phyloP scores from a whole-genome alignment of 441 rosid genomes.

The Arabidopsis hybrid region DNA sequence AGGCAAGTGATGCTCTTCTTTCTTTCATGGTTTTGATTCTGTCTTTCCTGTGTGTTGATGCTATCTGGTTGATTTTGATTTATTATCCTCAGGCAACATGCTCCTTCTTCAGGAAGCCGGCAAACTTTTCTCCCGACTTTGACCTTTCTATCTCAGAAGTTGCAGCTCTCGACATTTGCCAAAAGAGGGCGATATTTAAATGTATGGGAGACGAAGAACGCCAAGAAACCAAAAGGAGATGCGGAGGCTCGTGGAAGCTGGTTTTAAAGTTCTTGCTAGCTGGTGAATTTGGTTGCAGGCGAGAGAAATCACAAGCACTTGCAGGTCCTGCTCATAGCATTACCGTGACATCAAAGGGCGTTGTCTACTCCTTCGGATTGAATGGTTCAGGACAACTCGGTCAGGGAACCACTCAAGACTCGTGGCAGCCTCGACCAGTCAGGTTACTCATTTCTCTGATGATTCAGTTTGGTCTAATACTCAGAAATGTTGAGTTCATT shows the following conservation, averaged over 20 bases:
- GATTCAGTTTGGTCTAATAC: conserved; percentile 42
- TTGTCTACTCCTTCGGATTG: conserved; percentile 80
- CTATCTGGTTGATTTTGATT: conserved; percentile 50
- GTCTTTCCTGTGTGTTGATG: conserved; percentile 47
- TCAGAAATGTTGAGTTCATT: conserved; percentile 50
- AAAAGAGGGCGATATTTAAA: conserved; percentile 73
- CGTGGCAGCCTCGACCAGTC: conserved; percentile 77
- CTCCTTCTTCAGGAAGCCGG: conserved; percentile 92
- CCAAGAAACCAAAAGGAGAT: conserved; percentile 65
- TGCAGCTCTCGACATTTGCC: conserved; percentile 93
- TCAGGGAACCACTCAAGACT: conserved; percentile 77
- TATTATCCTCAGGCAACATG: conserved; percentile 76
- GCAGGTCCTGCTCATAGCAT: conserved; percentile 96
- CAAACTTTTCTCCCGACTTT: conserved; percentile 77
- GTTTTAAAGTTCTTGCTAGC: conserved; percentile 78
- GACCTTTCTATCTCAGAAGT: conserved; percentile 82
- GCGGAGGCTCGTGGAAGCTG: conserved; percentile 96
- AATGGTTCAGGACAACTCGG: conserved; percentile 90
- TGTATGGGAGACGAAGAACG: conserved; percentile 71
- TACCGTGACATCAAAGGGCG: conserved; percentile 78
- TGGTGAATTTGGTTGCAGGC: conserved; percentile 83
- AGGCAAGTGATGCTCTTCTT: conserved; percentile 60
- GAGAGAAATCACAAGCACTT: conserved; percentile 91
- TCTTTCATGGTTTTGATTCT: conserved; percentile 20
- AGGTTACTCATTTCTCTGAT: conserved; percentile 63